Base-by-base conservation (phyloP, 1,284 basidiomycete species). In the Boletus mariae region DNA sequence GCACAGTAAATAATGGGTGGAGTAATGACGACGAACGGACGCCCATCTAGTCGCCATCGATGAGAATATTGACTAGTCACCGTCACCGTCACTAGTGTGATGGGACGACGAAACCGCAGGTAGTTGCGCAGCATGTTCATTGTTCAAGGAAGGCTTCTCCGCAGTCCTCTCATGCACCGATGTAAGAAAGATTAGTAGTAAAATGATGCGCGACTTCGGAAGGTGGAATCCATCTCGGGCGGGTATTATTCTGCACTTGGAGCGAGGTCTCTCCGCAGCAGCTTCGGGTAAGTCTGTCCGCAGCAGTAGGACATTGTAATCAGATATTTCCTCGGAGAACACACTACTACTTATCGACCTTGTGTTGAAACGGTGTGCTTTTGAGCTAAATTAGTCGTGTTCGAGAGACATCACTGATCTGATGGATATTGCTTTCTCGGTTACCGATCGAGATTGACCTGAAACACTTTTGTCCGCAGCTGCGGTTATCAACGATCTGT, bases 111-210 rank as follows among this genome's bases (percentile, higher is more conserved):
- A 40, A 20, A 23, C 17, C 45, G 17, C n/a, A 20, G 35, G 17
- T 42, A 26, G 23, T 15, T 47, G 45, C 45, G 45, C 45, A 25
- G 45, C 45, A 35, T 17, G 45, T n/a, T 12, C 34, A 47, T 37
- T 34, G 34, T 20, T 35, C 34, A 47, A n/a, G 32, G 45, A 47
- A 47, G 45, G 4, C 45, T 47, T 47, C 45, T 47, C 45, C 45
- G 45, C 45, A 47, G 45, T 17, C 34, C 23, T n/a, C 23, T 13
- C 13, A 20, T n/a, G 28, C 26, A 28, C 5, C 28, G 15, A 46
- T n/a, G 45, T 46, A 37, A 37, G 45, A 37, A 15, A 42, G 41
- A 42, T 26, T 26, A 42, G 41, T 42, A 26, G 25, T 25, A 17
- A 26, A 28, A 17, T 20, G 13, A 35, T 15, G 15, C 15, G 34